These are phyloP conservation scores for Odontarrhena argentea DNA, from an alignment of 345 rosid genomes.

Conservation along the genomic window DNA sequence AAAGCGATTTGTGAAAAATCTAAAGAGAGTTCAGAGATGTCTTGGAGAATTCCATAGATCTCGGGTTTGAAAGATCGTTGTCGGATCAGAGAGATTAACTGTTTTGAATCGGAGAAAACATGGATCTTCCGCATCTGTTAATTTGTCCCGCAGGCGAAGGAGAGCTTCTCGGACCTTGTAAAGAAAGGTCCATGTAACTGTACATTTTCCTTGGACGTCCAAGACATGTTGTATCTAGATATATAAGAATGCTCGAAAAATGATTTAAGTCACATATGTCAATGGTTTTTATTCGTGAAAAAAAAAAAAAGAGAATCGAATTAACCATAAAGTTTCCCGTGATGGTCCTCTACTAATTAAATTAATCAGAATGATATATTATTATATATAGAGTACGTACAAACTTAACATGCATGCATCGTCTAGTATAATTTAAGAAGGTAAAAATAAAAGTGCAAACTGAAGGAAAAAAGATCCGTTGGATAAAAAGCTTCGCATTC, in stretches of 20 bases:
- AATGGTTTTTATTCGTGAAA: not conserved
- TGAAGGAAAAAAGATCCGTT: not conserved
- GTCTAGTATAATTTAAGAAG: not conserved
- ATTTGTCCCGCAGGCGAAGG: no score
- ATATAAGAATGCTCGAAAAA: no score
- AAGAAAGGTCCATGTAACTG: no score
- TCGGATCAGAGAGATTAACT: no score
- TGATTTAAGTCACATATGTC: not conserved
- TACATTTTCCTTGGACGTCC: constrained; percentile 3
- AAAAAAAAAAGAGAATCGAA: not conserved
- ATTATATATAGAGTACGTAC: not conserved
- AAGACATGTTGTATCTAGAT: not conserved
- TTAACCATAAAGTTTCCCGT: not conserved
- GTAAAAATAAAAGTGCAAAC: constrained; percentile 7
- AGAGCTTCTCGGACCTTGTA: no score
- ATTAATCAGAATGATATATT: constrained; percentile 7
- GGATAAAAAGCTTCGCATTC: constrained; percentile 25
- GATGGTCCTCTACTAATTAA: not conserved
- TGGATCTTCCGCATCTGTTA: no score
- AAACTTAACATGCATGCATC: constrained; percentile 29
- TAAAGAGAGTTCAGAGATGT: no score
- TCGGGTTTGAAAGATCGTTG: no score
- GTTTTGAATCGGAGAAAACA: no score
- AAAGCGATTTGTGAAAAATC: no score
- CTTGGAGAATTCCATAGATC: no score